Percentiles rank a stretch among this genome's conserved stretches.
phyloP scores from a whole-genome alignment of 352 stramenopile species.

The Globisporangium uncinulatum region DNA sequence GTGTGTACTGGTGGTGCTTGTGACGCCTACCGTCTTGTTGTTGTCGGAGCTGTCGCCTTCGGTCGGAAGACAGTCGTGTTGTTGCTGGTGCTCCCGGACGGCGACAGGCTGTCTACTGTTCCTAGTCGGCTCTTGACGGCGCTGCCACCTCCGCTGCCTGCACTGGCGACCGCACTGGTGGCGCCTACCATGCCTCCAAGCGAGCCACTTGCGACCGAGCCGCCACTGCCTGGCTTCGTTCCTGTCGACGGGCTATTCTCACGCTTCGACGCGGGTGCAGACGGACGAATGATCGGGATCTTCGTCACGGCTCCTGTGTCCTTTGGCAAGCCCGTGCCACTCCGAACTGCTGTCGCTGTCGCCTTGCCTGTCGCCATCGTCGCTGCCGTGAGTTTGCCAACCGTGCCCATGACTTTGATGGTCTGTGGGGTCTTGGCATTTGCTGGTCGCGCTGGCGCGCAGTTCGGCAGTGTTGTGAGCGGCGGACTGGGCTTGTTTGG shows the following conservation, averaged over 20 bases:
- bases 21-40: constrained; percentile 15
- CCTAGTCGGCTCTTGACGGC: constrained; percentile 36
- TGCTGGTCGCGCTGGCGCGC: constrained; percentile 31
- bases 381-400: constrained; percentile 34
- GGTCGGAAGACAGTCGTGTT: constrained; percentile 18
- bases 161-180: not conserved
- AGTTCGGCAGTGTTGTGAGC: constrained; percentile 69
- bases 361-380: constrained; percentile 27
- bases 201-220: constrained; percentile 4
- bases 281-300: constrained; percentile 68
- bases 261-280: constrained; percentile 57
- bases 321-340: constrained; percentile 33
- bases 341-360: constrained; percentile 25
- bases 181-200: constrained; percentile 7
- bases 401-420: constrained; percentile 45
- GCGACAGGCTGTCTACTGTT: constrained; percentile 19
- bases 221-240: constrained; percentile 34
- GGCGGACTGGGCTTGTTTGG: constrained; percentile 39
- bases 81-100: constrained; percentile 1
- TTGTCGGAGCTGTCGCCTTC: constrained; percentile 24
- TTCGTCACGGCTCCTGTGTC: constrained; percentile 50
- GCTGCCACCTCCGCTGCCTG: constrained; percentile 17
- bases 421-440: constrained; percentile 47
- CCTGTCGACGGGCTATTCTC: constrained; percentile 52
- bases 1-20: constrained; percentile 3